Base-by-base conservation (phyloP, 2,329 filamentous ascomycete species). In the Colletotrichum acutatum region DNA sequence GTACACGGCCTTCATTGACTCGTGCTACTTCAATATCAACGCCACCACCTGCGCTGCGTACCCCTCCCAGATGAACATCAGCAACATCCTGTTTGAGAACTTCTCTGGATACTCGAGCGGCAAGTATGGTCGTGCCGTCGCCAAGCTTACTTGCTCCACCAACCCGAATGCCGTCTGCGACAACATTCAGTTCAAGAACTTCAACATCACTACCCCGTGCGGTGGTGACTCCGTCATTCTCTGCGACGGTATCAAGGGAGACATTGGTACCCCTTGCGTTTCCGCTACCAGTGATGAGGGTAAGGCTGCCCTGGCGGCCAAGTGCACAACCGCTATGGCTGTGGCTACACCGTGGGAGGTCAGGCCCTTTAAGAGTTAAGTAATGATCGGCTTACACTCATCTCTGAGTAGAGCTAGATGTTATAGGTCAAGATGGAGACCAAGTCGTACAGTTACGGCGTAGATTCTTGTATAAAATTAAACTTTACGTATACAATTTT, bases 31-130 rank as follows among this genome's bases (percentile, higher is more conserved):
- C 9, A 89, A 91, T 80, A 87, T 84, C 73, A 91, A 92, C 77
- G 77, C 88, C 62, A 91, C 89, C 2, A 84, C 91, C n/a, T 92
- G 90, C 81, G 86, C 88, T 56, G 76, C 88, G 79, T 89, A 83
- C 76, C 90, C 90, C 2, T 88, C 88, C 68, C 76, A 79, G 14
- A 71, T 91, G 72, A 88, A 85, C 12, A 90, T 91, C 74, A 88
- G 86, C 24, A 86, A 90, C 77, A 84, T 91, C 57, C 81, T 82
- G 0, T 91, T 91, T 73, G 82, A 89, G 77, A 90, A 90, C 76
- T 85, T 91, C 74, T 83, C 84, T 1, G 89, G 89, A 1, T 86
- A 84, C 24, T 88, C 86, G 4, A 89, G 86, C 54, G 89, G 89
- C 0, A 87, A 87, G 77, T 83, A 89, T 60, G 88, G 87, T 1